Evolutionary conservation across 306 rosid species (phyloP).

Genomic region (Mucuna pruriens): DNA sequence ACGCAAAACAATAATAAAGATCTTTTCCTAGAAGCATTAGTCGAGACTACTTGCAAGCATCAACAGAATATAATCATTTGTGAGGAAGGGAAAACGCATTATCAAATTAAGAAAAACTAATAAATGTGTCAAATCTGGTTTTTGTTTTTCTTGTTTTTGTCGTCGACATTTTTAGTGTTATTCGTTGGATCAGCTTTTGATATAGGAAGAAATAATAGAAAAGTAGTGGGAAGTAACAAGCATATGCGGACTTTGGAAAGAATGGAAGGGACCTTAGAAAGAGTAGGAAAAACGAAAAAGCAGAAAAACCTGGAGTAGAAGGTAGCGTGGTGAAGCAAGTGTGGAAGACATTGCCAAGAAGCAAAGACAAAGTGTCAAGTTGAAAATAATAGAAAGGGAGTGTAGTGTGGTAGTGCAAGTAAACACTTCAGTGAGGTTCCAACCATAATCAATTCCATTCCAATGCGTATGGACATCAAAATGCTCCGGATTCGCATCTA

Average conservation of each 20-base stretch:
- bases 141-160: background rate
- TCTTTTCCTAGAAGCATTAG: background rate
- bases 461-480: constrained; percentile 1
- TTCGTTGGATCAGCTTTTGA: background rate
- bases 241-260: background rate
- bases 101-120: background rate
- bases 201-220: background rate
- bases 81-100: background rate
- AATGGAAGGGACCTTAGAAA: constrained; percentile 21
- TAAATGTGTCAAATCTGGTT: background rate
- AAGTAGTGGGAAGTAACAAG: background rate
- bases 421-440: background rate
- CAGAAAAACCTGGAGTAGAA: constrained; percentile 12
- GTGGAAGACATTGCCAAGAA: constrained; percentile 47
- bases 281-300: constrained; percentile 11
- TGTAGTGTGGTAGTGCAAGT: constrained; percentile 24
- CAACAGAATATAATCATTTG: background rate
- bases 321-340: constrained; percentile 11
- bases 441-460: background rate
- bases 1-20: background rate
- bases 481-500: background rate
- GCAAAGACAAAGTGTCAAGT: constrained; percentile 36
- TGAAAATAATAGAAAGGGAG: background rate
- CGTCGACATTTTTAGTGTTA: background rate
- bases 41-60: background rate